Conservation (phyloP, 768 basidiomycete genomes). For the Tephrocybe sp. region DNA sequence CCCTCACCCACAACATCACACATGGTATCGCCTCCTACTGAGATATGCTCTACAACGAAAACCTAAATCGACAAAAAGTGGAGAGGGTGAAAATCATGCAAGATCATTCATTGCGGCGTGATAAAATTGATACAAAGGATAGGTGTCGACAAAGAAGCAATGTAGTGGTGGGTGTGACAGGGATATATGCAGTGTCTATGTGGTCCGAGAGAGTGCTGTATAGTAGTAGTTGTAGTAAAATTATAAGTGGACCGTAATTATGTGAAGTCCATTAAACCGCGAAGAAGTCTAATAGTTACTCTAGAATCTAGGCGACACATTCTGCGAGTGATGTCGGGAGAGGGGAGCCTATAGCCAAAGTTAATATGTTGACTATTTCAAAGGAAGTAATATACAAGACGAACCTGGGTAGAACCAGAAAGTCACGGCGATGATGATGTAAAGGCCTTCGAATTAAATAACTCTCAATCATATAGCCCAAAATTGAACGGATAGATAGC, state of each 20-base stretch:
- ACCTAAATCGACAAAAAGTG: too few species aligned
- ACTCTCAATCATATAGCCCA: not conserved
- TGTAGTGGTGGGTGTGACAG: not conserved
- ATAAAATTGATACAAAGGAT: too few species aligned
- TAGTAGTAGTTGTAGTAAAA: not conserved
- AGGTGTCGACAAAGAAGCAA: too few species aligned
- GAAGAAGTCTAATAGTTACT: not conserved
- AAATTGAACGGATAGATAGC: not conserved
- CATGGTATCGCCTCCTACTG: constrained; percentile 40
- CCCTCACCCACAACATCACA: constrained; percentile 34
- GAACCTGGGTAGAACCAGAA: constrained; percentile 70
- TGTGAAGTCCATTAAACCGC: too few species aligned
- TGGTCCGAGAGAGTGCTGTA: not conserved
- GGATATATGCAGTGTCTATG: not conserved
- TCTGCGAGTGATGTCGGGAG: constrained; percentile 16
- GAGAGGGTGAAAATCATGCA: too few species aligned
- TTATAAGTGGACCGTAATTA: too few species aligned
- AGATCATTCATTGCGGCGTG: too few species aligned
- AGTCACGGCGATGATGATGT: constrained; percentile 68
- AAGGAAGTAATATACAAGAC: not conserved
- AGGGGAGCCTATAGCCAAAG: constrained; percentile 13
- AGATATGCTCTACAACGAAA: too few species aligned
- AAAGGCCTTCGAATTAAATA: constrained; percentile 47
- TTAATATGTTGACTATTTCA: not conserved
- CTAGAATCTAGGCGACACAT: constrained; percentile 7